Evolutionary conservation across 2,329 filamentous ascomycete genomes (phyloP).

Genomic region (Thermoascus crustaceus): DNA sequence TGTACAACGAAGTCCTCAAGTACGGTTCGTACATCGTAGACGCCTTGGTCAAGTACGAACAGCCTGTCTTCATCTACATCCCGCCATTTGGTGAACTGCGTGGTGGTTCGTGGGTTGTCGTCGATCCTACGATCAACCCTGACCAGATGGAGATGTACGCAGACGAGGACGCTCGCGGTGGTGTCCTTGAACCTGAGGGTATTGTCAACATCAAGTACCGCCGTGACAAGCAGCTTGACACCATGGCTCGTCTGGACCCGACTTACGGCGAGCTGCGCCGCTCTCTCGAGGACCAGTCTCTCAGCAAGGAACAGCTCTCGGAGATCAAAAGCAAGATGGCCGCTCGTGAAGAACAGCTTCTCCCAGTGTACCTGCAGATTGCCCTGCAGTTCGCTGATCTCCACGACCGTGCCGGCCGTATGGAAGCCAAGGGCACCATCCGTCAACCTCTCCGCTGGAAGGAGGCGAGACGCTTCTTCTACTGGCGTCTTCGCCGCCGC

Average conservation of each 20-base stretch:
- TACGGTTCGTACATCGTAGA: constrained; percentile 99
- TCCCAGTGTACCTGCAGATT: constrained; percentile 91
- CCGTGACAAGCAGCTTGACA: constrained; percentile 93
- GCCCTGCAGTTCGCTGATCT: constrained; percentile 95
- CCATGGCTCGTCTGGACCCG: constrained; percentile 88
- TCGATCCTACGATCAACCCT: constrained; percentile 96
- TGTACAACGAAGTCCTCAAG: constrained; percentile 99
- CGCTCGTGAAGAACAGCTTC: constrained; percentile 74
- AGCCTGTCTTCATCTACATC: constrained; percentile 98
- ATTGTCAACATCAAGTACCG: constrained; percentile 99
- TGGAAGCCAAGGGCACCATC: constrained; percentile 96
- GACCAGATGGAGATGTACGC: constrained; percentile 99
- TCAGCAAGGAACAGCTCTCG: constrained; percentile 65
- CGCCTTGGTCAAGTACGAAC: constrained; percentile 94
- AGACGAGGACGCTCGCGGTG: constrained; percentile 86
- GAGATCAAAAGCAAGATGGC: constrained; percentile 77
- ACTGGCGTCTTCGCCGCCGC: constrained; percentile 96
- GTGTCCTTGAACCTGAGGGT: constrained; percentile 95
- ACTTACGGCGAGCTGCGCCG: constrained; percentile 78
- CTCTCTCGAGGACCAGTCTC: constrained; percentile 58
- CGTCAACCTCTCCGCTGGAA: constrained; percentile 76
- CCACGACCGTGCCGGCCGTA: constrained; percentile 92
- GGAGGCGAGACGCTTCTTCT: constrained; percentile 93
- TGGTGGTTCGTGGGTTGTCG: constrained; percentile 98
- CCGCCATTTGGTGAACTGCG: constrained; percentile 92